Conservation (phyloP, 176 grass and related monocot species). For the Aegilops umbellulata region DNA sequence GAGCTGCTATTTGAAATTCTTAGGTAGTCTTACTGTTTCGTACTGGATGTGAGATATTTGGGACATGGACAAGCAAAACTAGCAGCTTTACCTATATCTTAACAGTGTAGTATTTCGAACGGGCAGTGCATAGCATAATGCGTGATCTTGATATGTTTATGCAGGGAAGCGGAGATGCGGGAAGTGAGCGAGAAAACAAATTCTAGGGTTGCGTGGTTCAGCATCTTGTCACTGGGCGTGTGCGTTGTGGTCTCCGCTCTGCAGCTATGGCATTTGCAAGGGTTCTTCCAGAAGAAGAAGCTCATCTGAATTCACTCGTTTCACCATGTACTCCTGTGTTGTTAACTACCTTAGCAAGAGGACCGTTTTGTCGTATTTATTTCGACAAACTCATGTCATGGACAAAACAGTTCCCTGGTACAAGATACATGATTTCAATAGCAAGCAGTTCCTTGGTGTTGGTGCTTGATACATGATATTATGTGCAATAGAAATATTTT, state of each 20-base stretch:
- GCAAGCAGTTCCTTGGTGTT: not conserved
- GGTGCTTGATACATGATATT: slow-evolving; percentile 17
- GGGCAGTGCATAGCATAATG: not conserved
- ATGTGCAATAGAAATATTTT: not conserved
- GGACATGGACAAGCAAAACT: not conserved
- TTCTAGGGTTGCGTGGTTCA: slow-evolving; percentile 83
- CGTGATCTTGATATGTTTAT: slow-evolving; percentile 27
- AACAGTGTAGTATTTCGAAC: not conserved
- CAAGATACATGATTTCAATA: slow-evolving; percentile 26
- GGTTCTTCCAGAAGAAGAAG: slow-evolving; percentile 97
- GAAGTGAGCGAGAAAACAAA: slow-evolving; percentile 89
- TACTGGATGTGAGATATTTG: not conserved
- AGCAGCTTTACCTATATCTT: not conserved
- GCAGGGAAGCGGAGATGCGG: slow-evolving; percentile 88
- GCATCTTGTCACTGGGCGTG: slow-evolving; percentile 77
- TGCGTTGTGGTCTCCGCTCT: slow-evolving; percentile 70
- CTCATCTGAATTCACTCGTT: slow-evolving; percentile 62
- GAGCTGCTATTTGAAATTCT: not conserved
- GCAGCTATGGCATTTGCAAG: slow-evolving; percentile 86
- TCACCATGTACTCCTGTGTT: slow-evolving; percentile 35
- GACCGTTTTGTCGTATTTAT: slow-evolving; percentile 45
- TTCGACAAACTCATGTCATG: not conserved
- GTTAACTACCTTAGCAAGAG: slow-evolving; percentile 29
- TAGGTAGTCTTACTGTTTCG: not conserved
- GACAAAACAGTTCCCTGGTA: slow-evolving; percentile 23